phyloP scores from a whole-genome alignment of 2,329 filamentous ascomycete genomes.

The Fusarium sp. region DNA sequence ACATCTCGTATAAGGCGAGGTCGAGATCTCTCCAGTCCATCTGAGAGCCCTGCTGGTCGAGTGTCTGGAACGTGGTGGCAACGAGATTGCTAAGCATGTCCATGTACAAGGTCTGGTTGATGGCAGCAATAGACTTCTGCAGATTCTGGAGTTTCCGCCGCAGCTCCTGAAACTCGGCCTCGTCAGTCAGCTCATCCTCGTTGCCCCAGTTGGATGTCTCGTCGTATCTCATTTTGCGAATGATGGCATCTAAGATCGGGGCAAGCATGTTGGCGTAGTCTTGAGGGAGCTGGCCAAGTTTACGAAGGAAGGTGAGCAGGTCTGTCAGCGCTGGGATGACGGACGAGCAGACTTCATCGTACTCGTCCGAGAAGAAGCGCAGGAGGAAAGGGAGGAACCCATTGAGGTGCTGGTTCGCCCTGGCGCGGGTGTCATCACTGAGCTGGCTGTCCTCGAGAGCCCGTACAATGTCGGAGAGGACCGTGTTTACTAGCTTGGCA shows the following conservation, averaged over 20 bases:
- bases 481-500: constrained; percentile 93
- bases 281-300: constrained; percentile 77
- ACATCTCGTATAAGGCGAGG: constrained; percentile 94
- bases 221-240: constrained; percentile 97
- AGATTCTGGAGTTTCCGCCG: constrained; percentile 89
- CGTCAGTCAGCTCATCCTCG: constrained; percentile 94
- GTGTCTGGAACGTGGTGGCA: constrained; percentile 84
- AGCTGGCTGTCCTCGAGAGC: constrained; percentile 78
- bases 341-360: constrained; percentile 96
- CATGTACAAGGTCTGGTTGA: constrained; percentile 90
- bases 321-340: constrained; percentile 95
- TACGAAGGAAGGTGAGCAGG: constrained; percentile 89
- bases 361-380: constrained; percentile 97
- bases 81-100: constrained; percentile 89
- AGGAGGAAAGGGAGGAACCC: constrained; percentile 88
- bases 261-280: constrained; percentile 86
- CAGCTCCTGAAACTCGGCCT: constrained; percentile 96
- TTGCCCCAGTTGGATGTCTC: constrained; percentile 94
- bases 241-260: constrained; percentile 90
- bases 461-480: constrained; percentile 86
- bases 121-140: constrained; percentile 91
- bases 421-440: constrained; percentile 73
- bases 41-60: constrained; percentile 78
- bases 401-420: constrained; percentile 84
- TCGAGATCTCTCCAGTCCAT: constrained; percentile 97